Evolutionary conservation across 768 basidiomycete genomes (phyloP).

Genomic region (Lactifluus rugatus): DNA sequence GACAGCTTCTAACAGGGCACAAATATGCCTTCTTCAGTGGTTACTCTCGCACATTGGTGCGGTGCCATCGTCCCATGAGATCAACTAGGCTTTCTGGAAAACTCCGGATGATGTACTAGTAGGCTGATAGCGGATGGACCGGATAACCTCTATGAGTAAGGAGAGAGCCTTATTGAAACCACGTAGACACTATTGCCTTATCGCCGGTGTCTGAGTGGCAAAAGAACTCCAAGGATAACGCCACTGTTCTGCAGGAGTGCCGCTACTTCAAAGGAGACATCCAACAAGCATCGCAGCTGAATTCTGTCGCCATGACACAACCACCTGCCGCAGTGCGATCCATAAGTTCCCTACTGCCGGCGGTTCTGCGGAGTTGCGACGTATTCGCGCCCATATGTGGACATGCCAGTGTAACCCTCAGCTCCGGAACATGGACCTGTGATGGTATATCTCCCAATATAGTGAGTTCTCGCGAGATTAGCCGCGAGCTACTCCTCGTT

Average conservation of each 20-base stretch:
- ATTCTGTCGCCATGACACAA: not conserved
- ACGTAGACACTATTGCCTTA: not conserved
- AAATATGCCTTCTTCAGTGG: too few relatives aligned
- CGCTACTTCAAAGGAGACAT: not conserved
- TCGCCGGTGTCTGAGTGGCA: not conserved
- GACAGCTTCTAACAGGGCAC: too few relatives aligned
- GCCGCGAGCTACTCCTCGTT: not conserved
- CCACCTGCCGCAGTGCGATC: too few relatives aligned
- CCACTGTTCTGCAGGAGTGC: not conserved
- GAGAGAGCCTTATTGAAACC: not conserved
- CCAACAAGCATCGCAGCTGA: not conserved
- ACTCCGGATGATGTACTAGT: not conserved
- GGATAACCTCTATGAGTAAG: not conserved
- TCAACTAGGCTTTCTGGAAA: not conserved
- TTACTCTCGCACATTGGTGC: too few relatives aligned
- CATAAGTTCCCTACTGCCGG: too few relatives aligned
- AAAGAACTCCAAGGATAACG: slow-evolving; percentile 1
- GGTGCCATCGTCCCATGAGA: not conserved
- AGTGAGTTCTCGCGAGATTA: not conserved
- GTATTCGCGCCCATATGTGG: not conserved
- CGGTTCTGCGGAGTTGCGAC: not conserved
- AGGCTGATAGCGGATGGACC: not conserved
- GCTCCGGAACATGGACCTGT: not conserved
- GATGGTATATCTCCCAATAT: not conserved
- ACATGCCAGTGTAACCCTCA: not conserved